Base-by-base conservation (phyloP, 768 basidiomycete species). In the Exsudoporus frostii region DNA sequence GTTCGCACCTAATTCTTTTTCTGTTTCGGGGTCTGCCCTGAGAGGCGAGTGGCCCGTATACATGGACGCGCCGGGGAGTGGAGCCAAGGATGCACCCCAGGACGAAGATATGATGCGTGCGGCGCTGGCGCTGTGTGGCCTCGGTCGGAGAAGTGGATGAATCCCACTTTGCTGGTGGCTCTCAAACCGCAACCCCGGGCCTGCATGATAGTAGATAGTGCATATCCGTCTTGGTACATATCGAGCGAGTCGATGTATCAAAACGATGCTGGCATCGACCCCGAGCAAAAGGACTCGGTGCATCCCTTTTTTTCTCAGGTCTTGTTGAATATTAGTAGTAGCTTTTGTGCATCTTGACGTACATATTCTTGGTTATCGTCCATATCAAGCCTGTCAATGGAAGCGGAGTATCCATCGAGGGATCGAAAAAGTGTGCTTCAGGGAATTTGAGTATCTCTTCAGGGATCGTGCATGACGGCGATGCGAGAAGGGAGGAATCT, bases 61-160 rank as follows among this genome's bases (percentile, higher is more conserved):
- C 27, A 36, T 17, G 11, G 50, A 47, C 5, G 43, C 2, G 9
- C 24, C 7, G 7, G 33, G 36, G 34, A 30, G 33, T 11, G 40
- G 47, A 15, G 44, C 22, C 24, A 63, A 69, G 54, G 55, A 54
- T 22, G 52, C 7, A 7, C 56, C 54, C 63, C 76, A 79, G 41
- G 83, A 86, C 64, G 81, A 85, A 32, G 85, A 85, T 51, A 80
- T 82, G 70, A 84, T 88, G 81, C 80, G 79, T 55, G 86, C 85
- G 22, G 86, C 86, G 25, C 71, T 86, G 37, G 82, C 81, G 39
- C 68, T 88, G 19, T 88, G 85, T 64, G 85, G 86, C 32, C 72
- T 78, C 34, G 71, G 76, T 36, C 65, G 69, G 41, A 48, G 57
- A 53, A 49, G 54, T 7, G 59, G 45, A 32, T 64, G 55, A 64